Evolutionary conservation across 257 asterid species (phyloP), one percentile per base, ranked within the genome.

Genomic region (Nicotiana benthamiana): DNA sequence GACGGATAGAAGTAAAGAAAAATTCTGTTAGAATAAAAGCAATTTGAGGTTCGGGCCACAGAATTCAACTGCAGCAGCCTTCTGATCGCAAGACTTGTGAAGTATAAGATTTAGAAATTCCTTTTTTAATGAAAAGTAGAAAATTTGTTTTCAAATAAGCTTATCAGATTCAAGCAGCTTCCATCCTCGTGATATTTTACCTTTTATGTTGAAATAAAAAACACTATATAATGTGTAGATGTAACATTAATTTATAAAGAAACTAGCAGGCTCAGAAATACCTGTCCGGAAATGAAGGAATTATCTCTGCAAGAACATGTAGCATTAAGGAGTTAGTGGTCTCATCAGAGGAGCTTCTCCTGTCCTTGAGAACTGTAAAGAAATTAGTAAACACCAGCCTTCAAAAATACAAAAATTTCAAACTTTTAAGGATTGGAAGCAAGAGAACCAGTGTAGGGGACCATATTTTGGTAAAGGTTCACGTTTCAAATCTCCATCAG

Each of bases 251-350:
- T 61, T 13, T 36, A 34, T 70, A 12, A 53, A 20, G 24, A 34
- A 40, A 32, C 16, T 12, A 20, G 30, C 15, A 20, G 16, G 9
- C 64, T 59, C 46, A 40, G 9, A 74, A 32, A 17, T 81, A 81
- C 84, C 75, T 74, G 30, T 9, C 36, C 26, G 75, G 80, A 81
- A 74, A 81, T 81, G 84, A 72, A 75, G 80, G 84, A 40, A 81
- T 16, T 81, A 81, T 20, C 24, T 72, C 54, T 16, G 60, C 76
- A 81, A 74, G 64, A 52, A 52, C 64, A 59, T 60, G 68, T 18
- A 74, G 7, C 52, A 74, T 2, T 60, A 75, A 24, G 20, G 62
- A 80, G 61, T 43, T 78, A 53, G 27, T 64, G 51, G 51, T 56
- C 57, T 81, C 83, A 24, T 81, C 83, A 17, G 4, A 20, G 17